These are phyloP conservation scores for Agaricales sp. DNA, from an alignment of 1,284 basidiomycete species.

Conservation along the genomic window DNA sequence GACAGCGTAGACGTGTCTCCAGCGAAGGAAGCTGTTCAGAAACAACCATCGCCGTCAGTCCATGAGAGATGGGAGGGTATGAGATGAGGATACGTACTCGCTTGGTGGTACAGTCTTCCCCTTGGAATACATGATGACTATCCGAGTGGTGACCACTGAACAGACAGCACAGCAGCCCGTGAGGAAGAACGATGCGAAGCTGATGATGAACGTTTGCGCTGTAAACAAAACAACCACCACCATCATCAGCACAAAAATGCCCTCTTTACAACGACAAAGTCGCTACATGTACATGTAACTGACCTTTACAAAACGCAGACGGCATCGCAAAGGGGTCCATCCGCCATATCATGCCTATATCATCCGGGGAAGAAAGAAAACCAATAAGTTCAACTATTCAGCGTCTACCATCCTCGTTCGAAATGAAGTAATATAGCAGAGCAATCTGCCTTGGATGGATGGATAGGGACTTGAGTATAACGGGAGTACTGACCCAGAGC, in stretches of 20 bases:
- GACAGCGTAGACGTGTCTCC: slow-evolving; percentile 30
- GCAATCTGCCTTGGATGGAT: no score
- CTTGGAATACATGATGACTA: slow-evolving; percentile 36
- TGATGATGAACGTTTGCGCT: slow-evolving; percentile 41
- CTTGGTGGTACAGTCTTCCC: slow-evolving; percentile 21
- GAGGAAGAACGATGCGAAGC: slow-evolving; percentile 35
- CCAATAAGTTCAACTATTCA: not conserved
- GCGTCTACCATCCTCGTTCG: not conserved
- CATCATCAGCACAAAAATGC: no score
- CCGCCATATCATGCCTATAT: slow-evolving; percentile 48
- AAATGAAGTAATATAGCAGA: no score
- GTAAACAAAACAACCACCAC: slow-evolving; percentile 5
- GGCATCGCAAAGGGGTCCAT: slow-evolving; percentile 55
- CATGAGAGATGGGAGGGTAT: no score
- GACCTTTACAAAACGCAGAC: slow-evolving; percentile 43
- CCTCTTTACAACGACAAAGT: not conserved
- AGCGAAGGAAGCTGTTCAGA: slow-evolving; percentile 24
- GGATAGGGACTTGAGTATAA: no score
- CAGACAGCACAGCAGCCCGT: slow-evolving; percentile 41
- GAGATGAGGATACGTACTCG: slow-evolving; percentile 17
- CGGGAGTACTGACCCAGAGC: not conserved
- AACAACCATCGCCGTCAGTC: no score
- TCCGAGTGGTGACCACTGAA: slow-evolving; percentile 34
- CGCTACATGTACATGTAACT: slow-evolving; percentile 12
- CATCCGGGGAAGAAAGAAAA: no score